Percentiles rank a stretch among this genome's conserved stretches.
Conservation (phyloP, 2,329 filamentous ascomycete species). For the Colletotrichum theobromicola region DNA sequence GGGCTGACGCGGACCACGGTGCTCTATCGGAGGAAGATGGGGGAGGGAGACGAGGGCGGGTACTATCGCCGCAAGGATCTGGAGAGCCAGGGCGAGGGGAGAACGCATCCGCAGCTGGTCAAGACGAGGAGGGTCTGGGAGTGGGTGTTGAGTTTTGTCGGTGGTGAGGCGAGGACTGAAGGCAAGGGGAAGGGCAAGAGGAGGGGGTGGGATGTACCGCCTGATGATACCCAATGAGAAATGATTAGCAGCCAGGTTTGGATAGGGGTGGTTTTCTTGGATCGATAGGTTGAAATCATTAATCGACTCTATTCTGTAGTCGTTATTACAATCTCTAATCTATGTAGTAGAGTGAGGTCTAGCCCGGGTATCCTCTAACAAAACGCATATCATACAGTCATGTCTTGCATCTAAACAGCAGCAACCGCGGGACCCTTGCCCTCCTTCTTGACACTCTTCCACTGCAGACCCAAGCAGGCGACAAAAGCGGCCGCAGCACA, state of each 20-base stretch:
- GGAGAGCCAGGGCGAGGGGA: conserved; percentile 25
- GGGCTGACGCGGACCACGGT: conserved; percentile 74
- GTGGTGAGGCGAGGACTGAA: conserved; percentile 27
- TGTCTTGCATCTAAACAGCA: conserved; percentile 12
- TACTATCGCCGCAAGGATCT: conserved; percentile 62
- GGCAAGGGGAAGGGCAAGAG: conserved; percentile 18
- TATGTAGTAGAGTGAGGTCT: not conserved
- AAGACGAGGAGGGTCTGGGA: conserved; percentile 73
- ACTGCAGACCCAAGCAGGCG: conserved; percentile 48
- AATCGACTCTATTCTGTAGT: not conserved
- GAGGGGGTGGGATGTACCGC: conserved; percentile 42
- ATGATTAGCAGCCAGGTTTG: not conserved
- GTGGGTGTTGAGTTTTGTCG: conserved; percentile 78
- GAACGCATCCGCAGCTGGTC: conserved; percentile 55
- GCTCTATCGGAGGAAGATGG: conserved; percentile 61
- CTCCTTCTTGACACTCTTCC: conserved; percentile 59
- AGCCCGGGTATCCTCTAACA: conserved; percentile 13
- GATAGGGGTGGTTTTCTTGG: not conserved
- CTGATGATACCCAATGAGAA: conserved; percentile 42
- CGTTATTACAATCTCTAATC: not conserved
- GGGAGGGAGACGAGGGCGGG: conserved; percentile 57
- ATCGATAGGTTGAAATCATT: not conserved
- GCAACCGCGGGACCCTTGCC: conserved; percentile 30
- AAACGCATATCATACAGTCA: not conserved
- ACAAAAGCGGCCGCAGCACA: conserved; percentile 53